A percentile compares a stretch with the other conserved stretches of the same genome.
Evolutionary conservation across 2,329 filamentous ascomycete genomes (phyloP).

Genomic region (Beauveria rudraprayagi): DNA sequence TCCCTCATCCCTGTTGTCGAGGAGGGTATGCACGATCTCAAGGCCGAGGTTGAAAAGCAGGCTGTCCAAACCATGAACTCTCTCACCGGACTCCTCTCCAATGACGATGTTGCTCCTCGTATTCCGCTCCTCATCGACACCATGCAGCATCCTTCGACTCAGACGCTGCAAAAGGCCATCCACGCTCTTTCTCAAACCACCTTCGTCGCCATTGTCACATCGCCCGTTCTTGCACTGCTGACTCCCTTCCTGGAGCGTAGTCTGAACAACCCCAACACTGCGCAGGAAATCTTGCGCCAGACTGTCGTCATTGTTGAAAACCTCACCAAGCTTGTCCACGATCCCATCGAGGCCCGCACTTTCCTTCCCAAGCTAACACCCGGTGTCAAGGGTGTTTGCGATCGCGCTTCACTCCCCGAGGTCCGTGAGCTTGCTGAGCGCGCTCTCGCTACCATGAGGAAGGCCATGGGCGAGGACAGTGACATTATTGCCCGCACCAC

Average conservation of each 20-base stretch:
- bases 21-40: constrained; percentile 92
- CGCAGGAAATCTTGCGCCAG: constrained; percentile 90
- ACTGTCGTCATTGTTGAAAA: constrained; percentile 97
- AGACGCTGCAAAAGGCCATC: constrained; percentile 89
- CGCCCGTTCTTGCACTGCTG: constrained; percentile 85
- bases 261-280: constrained; percentile 81
- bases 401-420: constrained; percentile 86
- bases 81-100: constrained; percentile 81
- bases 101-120: constrained; percentile 90
- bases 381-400: constrained; percentile 81
- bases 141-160: constrained; percentile 86
- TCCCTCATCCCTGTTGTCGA: constrained; percentile 86
- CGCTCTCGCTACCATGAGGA: constrained; percentile 79
- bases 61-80: constrained; percentile 88
- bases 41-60: constrained; percentile 80
- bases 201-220: constrained; percentile 95
- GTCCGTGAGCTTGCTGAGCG: constrained; percentile 83
- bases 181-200: constrained; percentile 95
- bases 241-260: constrained; percentile 92
- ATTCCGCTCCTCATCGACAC: constrained; percentile 89
- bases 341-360: constrained; percentile 83
- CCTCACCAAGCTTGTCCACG: constrained; percentile 94
- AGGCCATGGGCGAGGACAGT: constrained; percentile 75
- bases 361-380: constrained; percentile 93
- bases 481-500: constrained; percentile 59